These are phyloP conservation scores for Colletotrichum sp. DNA, from an alignment of 2,329 filamentous ascomycete species.

Conservation along the genomic window DNA sequence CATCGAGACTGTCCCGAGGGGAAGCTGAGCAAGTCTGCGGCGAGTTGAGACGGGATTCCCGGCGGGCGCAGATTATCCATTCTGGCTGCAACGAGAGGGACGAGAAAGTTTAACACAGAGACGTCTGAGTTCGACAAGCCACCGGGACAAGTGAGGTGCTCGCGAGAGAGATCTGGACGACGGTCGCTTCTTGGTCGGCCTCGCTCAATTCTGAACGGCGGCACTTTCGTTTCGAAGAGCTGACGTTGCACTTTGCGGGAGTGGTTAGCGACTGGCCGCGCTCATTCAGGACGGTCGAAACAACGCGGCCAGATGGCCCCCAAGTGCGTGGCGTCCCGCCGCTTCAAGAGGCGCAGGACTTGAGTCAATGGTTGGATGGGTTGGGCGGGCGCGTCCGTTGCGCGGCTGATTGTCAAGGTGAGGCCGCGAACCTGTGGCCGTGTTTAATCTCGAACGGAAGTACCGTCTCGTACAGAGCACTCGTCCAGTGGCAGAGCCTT, in stretches of 20 bases:
- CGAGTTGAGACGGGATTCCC: constrained; percentile 13
- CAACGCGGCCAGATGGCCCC: not conserved
- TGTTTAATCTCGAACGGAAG: constrained; percentile 3
- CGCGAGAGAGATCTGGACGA: not conserved
- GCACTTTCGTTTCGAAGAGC: not conserved
- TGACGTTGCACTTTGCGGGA: not conserved
- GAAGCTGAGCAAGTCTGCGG: not conserved
- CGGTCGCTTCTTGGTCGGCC: not conserved
- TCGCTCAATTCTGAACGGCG: not conserved
- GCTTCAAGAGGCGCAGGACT: constrained; percentile 6
- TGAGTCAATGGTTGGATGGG: constrained; percentile 11
- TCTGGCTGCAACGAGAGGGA: constrained; percentile 2
- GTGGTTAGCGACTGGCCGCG: not conserved
- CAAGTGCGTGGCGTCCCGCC: not conserved
- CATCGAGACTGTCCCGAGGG: constrained; percentile 8
- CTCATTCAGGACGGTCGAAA: constrained; percentile 8
- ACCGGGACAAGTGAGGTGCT: not conserved
- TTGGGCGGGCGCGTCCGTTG: constrained; percentile 12
- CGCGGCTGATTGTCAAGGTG: constrained; percentile 5
- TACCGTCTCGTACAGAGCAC: constrained; percentile 5
- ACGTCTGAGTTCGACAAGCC: not conserved
- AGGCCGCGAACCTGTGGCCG: constrained; percentile 13
- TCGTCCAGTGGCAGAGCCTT: not conserved
- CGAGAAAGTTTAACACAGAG: not conserved
- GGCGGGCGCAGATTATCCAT: not conserved